These are phyloP conservation scores for Malus sieversii DNA, from an alignment of 306 rosid genomes.

Conservation along the genomic window DNA sequence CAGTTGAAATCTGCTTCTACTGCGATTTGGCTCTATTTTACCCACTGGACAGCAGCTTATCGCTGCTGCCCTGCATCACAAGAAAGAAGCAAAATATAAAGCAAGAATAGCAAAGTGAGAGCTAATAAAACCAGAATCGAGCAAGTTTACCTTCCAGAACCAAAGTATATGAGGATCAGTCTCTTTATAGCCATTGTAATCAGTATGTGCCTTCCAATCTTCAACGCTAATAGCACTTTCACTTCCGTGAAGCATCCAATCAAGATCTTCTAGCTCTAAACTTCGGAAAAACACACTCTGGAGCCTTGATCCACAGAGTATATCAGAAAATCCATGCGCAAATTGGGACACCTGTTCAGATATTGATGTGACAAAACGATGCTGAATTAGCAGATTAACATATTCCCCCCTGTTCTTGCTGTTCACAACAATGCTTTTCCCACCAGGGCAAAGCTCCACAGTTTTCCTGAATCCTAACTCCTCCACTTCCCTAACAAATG, in stretches of 20 bases:
- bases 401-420: constrained; percentile 65
- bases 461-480: constrained; percentile 65
- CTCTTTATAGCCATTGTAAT: constrained; percentile 75
- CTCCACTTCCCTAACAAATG: constrained; percentile 85
- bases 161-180: constrained; percentile 77
- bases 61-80: no score
- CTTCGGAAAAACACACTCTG: constrained; percentile 49
- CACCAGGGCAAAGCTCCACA: constrained; percentile 68
- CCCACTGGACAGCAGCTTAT: no score
- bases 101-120: neutral
- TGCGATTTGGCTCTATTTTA: no score
- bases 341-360: constrained; percentile 73
- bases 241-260: constrained; percentile 85
- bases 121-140: constrained; percentile 8
- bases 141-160: constrained; percentile 89
- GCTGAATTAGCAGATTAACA: constrained; percentile 62
- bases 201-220: constrained; percentile 92
- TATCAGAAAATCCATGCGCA: constrained; percentile 69
- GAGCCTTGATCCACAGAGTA: constrained; percentile 43
- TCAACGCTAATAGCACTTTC: constrained; percentile 57
- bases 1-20: no score
- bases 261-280: constrained; percentile 85
- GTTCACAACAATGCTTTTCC: constrained; percentile 53
- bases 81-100: neutral
- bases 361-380: constrained; percentile 67